These are phyloP conservation scores for Trichoderma harzianum DNA, from an alignment of 2,329 filamentous ascomycete species.

Conservation along the genomic window DNA sequence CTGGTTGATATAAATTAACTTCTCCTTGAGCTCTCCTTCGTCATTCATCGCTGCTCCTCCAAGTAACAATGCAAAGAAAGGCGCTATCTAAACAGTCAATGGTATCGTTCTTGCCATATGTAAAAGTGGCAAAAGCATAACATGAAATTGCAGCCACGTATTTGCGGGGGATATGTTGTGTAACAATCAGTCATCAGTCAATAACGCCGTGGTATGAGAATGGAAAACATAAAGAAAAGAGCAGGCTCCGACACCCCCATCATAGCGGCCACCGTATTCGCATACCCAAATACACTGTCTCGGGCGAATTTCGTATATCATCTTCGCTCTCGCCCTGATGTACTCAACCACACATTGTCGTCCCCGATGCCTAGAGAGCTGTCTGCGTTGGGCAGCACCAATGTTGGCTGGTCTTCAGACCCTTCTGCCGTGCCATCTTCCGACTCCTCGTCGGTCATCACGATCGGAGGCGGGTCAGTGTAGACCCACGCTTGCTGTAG, in stretches of 20 bases:
- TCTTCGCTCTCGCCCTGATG: not conserved
- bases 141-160: not conserved
- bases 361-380: conserved; percentile 39
- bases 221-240: not conserved
- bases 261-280: not conserved
- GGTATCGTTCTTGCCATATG: conserved; percentile 17
- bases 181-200: not conserved
- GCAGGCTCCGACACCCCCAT: not conserved
- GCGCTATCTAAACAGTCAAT: conserved; percentile 15
- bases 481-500: conserved; percentile 71
- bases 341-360: conserved; percentile 38
- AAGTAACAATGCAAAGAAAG: not conserved
- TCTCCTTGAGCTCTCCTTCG: not conserved
- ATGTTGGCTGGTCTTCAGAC: conserved; percentile 18
- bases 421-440: conserved; percentile 23
- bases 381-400: conserved; percentile 35
- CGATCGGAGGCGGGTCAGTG: conserved; percentile 44
- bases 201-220: conserved; percentile 9
- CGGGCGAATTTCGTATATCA: not conserved
- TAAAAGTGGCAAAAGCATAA: not conserved
- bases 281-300: not conserved
- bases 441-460: conserved; percentile 27
- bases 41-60: conserved; percentile 1
- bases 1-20: not conserved
- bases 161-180: not conserved